These are phyloP conservation scores for Trifolium dubium DNA, from an alignment of 306 rosid species.

Conservation along the genomic window DNA sequence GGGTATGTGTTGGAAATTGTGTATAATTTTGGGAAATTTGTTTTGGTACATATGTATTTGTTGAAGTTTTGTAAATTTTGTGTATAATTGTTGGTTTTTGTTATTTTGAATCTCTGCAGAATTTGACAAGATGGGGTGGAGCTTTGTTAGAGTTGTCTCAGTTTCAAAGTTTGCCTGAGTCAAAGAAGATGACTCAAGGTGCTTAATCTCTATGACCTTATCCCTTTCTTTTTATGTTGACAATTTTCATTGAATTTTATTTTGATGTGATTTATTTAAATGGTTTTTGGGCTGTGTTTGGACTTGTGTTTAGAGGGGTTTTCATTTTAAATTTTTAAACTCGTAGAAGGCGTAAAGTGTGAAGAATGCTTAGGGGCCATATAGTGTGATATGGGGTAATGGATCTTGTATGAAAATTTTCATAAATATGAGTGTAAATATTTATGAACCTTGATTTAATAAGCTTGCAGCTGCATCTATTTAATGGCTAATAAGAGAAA, in stretches of 20 bases:
- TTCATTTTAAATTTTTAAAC: not conserved
- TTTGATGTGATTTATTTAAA: not conserved
- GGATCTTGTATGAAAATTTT: not conserved
- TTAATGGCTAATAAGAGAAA: constrained; percentile 13
- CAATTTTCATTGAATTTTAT: not conserved
- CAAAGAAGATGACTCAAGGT: constrained; percentile 79
- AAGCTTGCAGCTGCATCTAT: not conserved
- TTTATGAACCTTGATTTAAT: not conserved
- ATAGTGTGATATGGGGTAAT: not conserved
- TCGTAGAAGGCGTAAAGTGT: not conserved
- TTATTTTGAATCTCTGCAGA: constrained; percentile 48
- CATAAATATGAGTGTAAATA: not conserved
- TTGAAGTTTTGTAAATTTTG: not conserved
- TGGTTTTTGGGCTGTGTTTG: not conserved
- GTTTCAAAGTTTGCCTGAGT: constrained; percentile 67
- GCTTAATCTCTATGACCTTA: constrained; percentile 1
- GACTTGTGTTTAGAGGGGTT: not conserved
- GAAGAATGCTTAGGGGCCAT: not conserved
- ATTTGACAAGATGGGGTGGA: constrained; percentile 92
- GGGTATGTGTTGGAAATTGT: not conserved
- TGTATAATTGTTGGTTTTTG: not conserved
- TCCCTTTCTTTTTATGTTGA: too few relatives aligned
- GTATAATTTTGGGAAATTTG: not conserved
- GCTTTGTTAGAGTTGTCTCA: constrained; percentile 80
- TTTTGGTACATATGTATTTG: not conserved